Percentiles rank a stretch among this genome's conserved stretches.
These are phyloP conservation scores for Geosmithia flava DNA, from an alignment of 2,329 filamentous ascomycete genomes.

Conservation along the genomic window DNA sequence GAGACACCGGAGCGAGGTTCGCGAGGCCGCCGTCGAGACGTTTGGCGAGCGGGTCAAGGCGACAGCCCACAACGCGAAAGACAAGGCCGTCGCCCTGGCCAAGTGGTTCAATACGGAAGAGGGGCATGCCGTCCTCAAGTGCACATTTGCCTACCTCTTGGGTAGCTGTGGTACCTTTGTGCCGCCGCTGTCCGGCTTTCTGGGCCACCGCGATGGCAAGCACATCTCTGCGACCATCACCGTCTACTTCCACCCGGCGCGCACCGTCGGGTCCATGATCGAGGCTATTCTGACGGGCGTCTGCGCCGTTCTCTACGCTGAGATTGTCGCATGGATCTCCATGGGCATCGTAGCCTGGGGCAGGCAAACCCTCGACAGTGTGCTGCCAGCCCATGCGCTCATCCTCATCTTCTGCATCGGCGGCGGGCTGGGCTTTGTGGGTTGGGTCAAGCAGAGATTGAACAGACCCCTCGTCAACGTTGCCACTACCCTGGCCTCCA, in stretches of 20 bases:
- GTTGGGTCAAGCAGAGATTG: conserved; percentile 73
- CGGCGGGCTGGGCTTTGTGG: conserved; percentile 74
- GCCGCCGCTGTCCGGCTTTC: conserved; percentile 54
- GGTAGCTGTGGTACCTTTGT: conserved; percentile 82
- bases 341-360: conserved; percentile 84
- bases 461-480: conserved; percentile 74
- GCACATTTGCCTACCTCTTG: conserved; percentile 77
- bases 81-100: conserved; percentile 29
- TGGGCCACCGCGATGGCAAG: conserved; percentile 81
- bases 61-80: conserved; percentile 15
- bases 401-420: conserved; percentile 78
- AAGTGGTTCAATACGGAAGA: conserved; percentile 57
- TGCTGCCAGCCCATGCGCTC: conserved; percentile 62
- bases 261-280: conserved; percentile 79
- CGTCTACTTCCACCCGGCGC: conserved; percentile 87
- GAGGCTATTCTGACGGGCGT: conserved; percentile 70
- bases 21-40: conserved; percentile 8
- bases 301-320: conserved; percentile 61
- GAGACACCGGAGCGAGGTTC: conserved; percentile 5
- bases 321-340: conserved; percentile 62
- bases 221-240: conserved; percentile 89
- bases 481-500: conserved; percentile 72
- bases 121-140: conserved; percentile 77
- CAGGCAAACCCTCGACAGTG: conserved; percentile 50
- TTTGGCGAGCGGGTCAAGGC: conserved; percentile 6